phyloP scores from a whole-genome alignment of 768 basidiomycete genomes.

The Holtermanniella nyarrowii region DNA sequence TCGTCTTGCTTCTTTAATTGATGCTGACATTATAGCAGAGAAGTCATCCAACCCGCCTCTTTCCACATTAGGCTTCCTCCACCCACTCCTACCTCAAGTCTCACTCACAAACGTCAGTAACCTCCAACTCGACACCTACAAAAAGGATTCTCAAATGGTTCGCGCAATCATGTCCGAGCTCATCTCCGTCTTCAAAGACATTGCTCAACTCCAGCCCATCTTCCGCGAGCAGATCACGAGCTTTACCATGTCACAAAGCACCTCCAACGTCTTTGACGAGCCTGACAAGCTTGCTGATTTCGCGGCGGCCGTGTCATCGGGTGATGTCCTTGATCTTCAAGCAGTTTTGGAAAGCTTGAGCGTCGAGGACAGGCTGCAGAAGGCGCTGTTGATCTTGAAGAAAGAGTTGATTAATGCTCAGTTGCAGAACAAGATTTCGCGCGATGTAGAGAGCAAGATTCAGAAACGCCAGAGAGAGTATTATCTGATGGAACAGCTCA shows the following conservation, averaged over 20 bases:
- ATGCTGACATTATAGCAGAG: background rate
- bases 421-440: slow-evolving; percentile 78
- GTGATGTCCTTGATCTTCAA: slow-evolving; percentile 85
- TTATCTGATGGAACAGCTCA: slow-evolving; percentile 92
- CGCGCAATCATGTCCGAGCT: slow-evolving; percentile 95
- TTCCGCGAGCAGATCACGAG: slow-evolving; percentile 98
- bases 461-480: slow-evolving; percentile 90
- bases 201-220: slow-evolving; percentile 88
- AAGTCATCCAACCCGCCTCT: slow-evolving; percentile 3
- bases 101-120: slow-evolving; percentile 86
- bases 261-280: slow-evolving; percentile 90
- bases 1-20: background rate
- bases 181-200: slow-evolving; percentile 95
- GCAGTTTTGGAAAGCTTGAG: slow-evolving; percentile 78
- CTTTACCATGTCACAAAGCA: slow-evolving; percentile 85
- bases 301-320: slow-evolving; percentile 86
- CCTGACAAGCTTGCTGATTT: slow-evolving; percentile 96
- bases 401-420: slow-evolving; percentile 97
- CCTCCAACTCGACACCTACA: slow-evolving; percentile 67
- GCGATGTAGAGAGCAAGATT: slow-evolving; percentile 90
- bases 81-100: slow-evolving; percentile 62
- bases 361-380: slow-evolving; percentile 79
- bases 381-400: slow-evolving; percentile 84
- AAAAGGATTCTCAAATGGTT: slow-evolving; percentile 79
- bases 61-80: slow-evolving; percentile 33